phyloP scores from a whole-genome alignment of 1,284 basidiomycete species.

The Filobasidium uniguttulatum region DNA sequence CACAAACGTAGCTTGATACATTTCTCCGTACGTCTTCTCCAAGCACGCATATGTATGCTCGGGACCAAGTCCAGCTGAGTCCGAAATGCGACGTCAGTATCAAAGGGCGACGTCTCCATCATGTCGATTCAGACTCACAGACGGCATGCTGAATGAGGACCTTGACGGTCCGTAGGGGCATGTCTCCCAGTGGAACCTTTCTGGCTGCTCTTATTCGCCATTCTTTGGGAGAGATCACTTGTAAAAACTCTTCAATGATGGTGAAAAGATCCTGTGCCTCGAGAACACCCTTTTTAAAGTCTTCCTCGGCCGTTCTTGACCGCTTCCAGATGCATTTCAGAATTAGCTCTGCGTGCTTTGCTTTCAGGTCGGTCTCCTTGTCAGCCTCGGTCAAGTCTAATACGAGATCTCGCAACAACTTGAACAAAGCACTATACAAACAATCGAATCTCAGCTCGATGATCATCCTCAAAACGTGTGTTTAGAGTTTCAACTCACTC shows the following conservation, averaged over 20 bases:
- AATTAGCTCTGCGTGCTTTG: constrained; percentile 88
- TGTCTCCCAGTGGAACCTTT: constrained; percentile 84
- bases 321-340: constrained; percentile 99
- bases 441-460: constrained; percentile 9
- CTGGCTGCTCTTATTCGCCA: constrained; percentile 84
- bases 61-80: constrained; percentile 2
- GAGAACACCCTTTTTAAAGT: constrained; percentile 63
- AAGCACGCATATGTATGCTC: constrained; percentile 4
- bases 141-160: constrained; percentile 93
- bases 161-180: constrained; percentile 94
- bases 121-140: constrained; percentile 45
- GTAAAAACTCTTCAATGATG: constrained; percentile 88
- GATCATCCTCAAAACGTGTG: not conserved
- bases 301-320: constrained; percentile 82
- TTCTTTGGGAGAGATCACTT: constrained; percentile 85
- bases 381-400: constrained; percentile 62
- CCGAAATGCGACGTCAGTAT: not conserved
- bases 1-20: not conserved
- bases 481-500: constrained; percentile 46
- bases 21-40: constrained; percentile 1
- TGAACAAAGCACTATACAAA: constrained; percentile 52
- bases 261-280: constrained; percentile 79
- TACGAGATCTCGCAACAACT: constrained; percentile 72
- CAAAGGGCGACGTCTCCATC: not conserved
- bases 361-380: constrained; percentile 50